These are phyloP conservation scores for Sarocladium brachiariae DNA, from an alignment of 2,329 filamentous ascomycete genomes.

Conservation along the genomic window DNA sequence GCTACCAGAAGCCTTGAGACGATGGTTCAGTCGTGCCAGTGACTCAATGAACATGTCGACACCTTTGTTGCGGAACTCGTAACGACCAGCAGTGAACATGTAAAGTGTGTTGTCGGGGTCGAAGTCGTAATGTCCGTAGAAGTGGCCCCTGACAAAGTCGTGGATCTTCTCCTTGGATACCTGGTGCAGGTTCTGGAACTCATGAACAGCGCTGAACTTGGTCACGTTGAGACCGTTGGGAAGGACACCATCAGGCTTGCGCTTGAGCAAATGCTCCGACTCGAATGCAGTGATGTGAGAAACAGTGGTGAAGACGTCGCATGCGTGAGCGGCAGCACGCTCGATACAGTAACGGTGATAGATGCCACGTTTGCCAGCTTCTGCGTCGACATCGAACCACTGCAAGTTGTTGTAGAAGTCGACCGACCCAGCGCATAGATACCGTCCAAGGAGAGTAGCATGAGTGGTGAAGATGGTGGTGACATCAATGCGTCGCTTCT, in stretches of 20 bases:
- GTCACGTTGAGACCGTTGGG: slow-evolving; percentile 95
- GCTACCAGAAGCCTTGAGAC: slow-evolving; percentile 75
- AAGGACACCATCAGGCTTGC: slow-evolving; percentile 92
- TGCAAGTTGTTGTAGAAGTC: slow-evolving; percentile 99
- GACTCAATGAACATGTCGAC: slow-evolving; percentile 99
- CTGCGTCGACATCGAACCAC: slow-evolving; percentile 90
- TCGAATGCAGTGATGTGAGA: slow-evolving; percentile 98
- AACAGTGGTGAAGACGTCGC: slow-evolving; percentile 97
- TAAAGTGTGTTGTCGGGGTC: slow-evolving; percentile 95
- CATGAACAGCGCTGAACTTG: slow-evolving; percentile 96
- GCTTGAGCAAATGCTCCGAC: slow-evolving; percentile 93
- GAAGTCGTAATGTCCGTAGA: slow-evolving; percentile 97
- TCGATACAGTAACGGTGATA: slow-evolving; percentile 99
- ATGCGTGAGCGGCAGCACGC: slow-evolving; percentile 81
- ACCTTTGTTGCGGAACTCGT: slow-evolving; percentile 97
- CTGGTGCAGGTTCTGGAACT: slow-evolving; percentile 97
- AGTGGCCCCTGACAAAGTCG: slow-evolving; percentile 95
- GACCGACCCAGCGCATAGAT: slow-evolving; percentile 93
- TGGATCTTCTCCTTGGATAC: slow-evolving; percentile 97
- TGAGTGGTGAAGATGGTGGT: slow-evolving; percentile 99
- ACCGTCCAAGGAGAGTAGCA: slow-evolving; percentile 88
- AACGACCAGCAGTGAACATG: slow-evolving; percentile 93
- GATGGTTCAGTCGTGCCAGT: slow-evolving; percentile 87
- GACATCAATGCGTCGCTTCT: slow-evolving; percentile 90
- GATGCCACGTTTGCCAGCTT: slow-evolving; percentile 95